Percentiles rank a stretch among this genome's conserved stretches.
Conservation (phyloP, 1,284 basidiomycete genomes). For the Leccinum pachyderme region DNA sequence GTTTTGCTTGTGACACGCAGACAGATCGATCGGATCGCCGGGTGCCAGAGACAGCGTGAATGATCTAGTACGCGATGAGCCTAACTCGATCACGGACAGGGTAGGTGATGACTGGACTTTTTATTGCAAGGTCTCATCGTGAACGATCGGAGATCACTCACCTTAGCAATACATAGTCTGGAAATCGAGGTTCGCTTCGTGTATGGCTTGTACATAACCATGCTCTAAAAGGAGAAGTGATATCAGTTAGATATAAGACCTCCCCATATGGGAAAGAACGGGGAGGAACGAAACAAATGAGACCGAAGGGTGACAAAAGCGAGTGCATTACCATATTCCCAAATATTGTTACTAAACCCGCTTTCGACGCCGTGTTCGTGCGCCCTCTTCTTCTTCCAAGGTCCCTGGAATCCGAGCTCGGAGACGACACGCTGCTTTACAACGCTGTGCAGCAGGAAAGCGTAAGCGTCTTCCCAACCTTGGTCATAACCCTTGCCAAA, state of each 20-base stretch:
- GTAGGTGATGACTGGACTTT: background rate
- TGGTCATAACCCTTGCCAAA: slow-evolving; percentile 64
- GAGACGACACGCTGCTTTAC: slow-evolving; percentile 29
- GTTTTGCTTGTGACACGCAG: background rate
- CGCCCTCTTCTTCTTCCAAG: slow-evolving; percentile 53
- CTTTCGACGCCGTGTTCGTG: slow-evolving; percentile 44
- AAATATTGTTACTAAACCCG: slow-evolving; percentile 43
- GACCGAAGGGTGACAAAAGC: background rate
- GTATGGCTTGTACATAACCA: slow-evolving; percentile 52
- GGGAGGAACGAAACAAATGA: background rate
- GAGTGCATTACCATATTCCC: slow-evolving; percentile 57
- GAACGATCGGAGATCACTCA: background rate
- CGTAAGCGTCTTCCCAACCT: slow-evolving; percentile 73
- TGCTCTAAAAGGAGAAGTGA: slow-evolving; percentile 37
- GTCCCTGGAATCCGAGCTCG: slow-evolving; percentile 62
- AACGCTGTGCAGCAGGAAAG: slow-evolving; percentile 39
- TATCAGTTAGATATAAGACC: background rate
- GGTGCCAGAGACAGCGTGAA: background rate
- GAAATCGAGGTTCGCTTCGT: slow-evolving; percentile 36
- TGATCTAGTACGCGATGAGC: background rate
- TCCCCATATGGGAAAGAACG: background rate
- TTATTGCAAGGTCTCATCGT: background rate
- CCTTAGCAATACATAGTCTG: slow-evolving; percentile 24
- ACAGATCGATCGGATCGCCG: background rate
- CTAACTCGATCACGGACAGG: background rate